A percentile compares a stretch with the other conserved stretches of the same genome.
Conservation (phyloP, 1,139 yeast species). For the Magnusiomyces magnusii region DNA sequence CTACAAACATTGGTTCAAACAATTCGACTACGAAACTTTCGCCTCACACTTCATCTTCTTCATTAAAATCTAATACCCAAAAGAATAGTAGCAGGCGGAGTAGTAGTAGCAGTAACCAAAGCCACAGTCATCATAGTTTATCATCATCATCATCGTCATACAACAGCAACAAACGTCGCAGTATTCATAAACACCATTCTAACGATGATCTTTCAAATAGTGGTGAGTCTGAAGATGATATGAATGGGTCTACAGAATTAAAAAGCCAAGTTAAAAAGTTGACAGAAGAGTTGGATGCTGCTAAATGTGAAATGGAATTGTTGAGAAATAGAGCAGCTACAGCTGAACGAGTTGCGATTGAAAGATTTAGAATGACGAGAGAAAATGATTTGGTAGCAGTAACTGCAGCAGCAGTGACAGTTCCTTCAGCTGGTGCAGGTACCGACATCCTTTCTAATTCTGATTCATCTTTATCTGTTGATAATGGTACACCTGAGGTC, state of each 20-base stretch:
- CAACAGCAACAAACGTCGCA: neutral
- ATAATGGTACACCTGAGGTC: neutral
- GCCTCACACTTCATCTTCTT: neutral
- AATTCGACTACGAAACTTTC: neutral
- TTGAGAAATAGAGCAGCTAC: slow-evolving; percentile 19
- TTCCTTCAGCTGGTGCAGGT: too few species aligned
- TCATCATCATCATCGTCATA: too few species aligned
- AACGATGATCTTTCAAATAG: slow-evolving; percentile 11
- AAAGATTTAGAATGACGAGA: slow-evolving; percentile 10
- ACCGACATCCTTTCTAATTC: too few species aligned
- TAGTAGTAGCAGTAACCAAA: neutral
- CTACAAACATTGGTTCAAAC: neutral
- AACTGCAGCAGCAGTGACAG: neutral
- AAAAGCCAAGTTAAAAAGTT: slow-evolving; percentile 12
- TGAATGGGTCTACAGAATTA: neutral
- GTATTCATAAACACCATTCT: neutral
- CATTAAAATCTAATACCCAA: neutral
- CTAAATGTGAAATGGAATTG: slow-evolving; percentile 16
- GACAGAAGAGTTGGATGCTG: slow-evolving; percentile 17
- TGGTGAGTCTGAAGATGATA: slow-evolving; percentile 1
- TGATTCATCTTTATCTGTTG: neutral
- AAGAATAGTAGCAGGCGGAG: neutral
- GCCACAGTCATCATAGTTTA: neutral
- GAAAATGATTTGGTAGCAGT: neutral
- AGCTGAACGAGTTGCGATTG: slow-evolving; percentile 21